Percentiles rank a stretch among this genome's conserved stretches.
Evolutionary conservation across 1,284 basidiomycete species (phyloP).

Genomic region (Wallemia ichthyophaga): DNA sequence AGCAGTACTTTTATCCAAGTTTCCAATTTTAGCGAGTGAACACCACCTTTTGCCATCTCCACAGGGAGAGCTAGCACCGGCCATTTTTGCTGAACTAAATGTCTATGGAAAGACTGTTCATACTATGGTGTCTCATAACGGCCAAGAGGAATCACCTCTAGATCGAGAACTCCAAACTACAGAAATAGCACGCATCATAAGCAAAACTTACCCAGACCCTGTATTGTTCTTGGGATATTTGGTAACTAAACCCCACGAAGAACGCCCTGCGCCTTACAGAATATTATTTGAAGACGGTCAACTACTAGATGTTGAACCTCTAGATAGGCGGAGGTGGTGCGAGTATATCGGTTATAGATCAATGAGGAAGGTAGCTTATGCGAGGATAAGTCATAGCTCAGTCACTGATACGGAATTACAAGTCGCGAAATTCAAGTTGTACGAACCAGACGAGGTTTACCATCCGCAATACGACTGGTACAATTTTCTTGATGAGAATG

Average conservation of each 20-base stretch:
- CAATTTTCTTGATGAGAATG: not conserved
- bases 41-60: conserved; percentile 77
- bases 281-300: conserved; percentile 24
- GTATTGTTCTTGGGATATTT: conserved; percentile 41
- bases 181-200: conserved; percentile 52
- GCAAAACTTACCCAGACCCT: conserved; percentile 37
- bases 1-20: conserved; percentile 54
- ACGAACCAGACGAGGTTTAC: conserved; percentile 9
- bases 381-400: conserved; percentile 33
- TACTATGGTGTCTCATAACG: conserved; percentile 68
- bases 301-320: conserved; percentile 32
- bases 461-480: not conserved
- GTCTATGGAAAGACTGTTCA: conserved; percentile 50
- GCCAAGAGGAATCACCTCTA: conserved; percentile 53
- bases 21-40: conserved; percentile 64
- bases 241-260: conserved; percentile 43
- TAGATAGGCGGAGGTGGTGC: conserved; percentile 45
- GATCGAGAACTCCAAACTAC: conserved; percentile 66
- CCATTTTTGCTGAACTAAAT: conserved; percentile 63
- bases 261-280: conserved; percentile 50
- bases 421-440: conserved; percentile 49
- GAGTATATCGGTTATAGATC: conserved; percentile 57
- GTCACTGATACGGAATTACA: conserved; percentile 43
- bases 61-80: conserved; percentile 61
- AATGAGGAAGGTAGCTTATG: conserved; percentile 20